Base-by-base conservation (phyloP, 176 grass and related monocot genomes). In the Thalia dealbata region DNA sequence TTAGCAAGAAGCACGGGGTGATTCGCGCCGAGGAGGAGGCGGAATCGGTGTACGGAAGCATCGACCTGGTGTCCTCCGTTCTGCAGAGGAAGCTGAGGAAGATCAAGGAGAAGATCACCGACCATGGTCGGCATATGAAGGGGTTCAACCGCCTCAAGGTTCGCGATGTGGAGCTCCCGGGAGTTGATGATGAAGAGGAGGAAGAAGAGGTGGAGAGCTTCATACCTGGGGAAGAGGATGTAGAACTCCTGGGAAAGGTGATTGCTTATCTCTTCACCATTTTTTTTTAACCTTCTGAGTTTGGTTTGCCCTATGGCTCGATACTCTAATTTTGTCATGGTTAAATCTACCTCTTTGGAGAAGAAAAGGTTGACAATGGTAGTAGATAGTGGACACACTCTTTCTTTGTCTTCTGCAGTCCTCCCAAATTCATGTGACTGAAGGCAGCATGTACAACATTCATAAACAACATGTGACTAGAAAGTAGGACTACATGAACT, bases 81-180 rank as follows among this genome's bases (percentile, higher is more conserved):
- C 76, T 92, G 70, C 91, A 96, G 84, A 81, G 92, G 42, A 96
- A 96, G 77, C 84, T 96, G 64, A 72, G 92, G 43, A 96, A 92
- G 82, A 86, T 96, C 30, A 92, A 96, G 84, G 93, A 96, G 84
- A 88, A 90, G 84, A 89, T 86, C 65, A 85, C 90, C 1, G 93
- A 92, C 69, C 67, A 74, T 67, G 72, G 86, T 0, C 35, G 84
- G 0, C 88, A 84, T 58, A 68, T 85, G n/a, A 89, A 85, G 52
- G 87, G 82, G 2, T 70, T 75, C 44, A 89, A 82, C 24, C 77
- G 77, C 24, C 66, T 62, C 14, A 79, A 79, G 35, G 67, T 79
- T 71, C 66, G 77, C 12, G 77, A 79, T 46, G 0, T 18, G 24
- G 63, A 68, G 62, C 9, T 63, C 19, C 1, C 22, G 27, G 64